A percentile compares a stretch with the other conserved stretches of the same genome.
These are phyloP conservation scores for Curvularia spicifera DNA, from an alignment of 2,329 filamentous ascomycete genomes.

Conservation along the genomic window DNA sequence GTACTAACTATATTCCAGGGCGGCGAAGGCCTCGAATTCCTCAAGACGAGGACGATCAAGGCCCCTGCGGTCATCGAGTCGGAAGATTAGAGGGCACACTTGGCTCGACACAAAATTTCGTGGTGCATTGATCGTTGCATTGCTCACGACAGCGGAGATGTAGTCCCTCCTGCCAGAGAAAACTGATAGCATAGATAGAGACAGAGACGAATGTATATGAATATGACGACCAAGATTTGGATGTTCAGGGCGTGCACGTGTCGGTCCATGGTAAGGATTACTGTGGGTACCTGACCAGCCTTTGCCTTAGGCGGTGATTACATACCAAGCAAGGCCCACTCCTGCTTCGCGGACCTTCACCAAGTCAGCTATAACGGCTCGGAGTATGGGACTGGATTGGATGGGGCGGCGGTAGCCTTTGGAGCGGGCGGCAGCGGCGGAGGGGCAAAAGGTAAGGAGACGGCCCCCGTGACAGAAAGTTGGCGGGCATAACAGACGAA, in stretches of 20 bases:
- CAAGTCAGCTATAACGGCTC: not conserved
- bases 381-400: slow-evolving; percentile 1
- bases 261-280: not conserved
- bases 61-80: slow-evolving; percentile 70
- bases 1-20: slow-evolving; percentile 51
- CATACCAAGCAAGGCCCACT: not conserved
- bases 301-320: not conserved
- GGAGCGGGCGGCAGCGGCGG: slow-evolving; percentile 33
- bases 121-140: not conserved
- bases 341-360: not conserved
- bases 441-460: slow-evolving; percentile 10
- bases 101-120: not conserved
- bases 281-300: not conserved
- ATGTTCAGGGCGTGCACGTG: not conserved
- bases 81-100: slow-evolving; percentile 51
- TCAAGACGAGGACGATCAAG: slow-evolving; percentile 65
- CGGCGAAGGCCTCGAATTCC: slow-evolving; percentile 68
- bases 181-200: slow-evolving; percentile 14
- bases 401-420: not conserved
- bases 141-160: not conserved
- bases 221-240: not conserved
- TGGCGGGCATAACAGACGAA: slow-evolving; percentile 12
- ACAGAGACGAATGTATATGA: slow-evolving; percentile 16
- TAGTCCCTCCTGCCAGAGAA: not conserved
- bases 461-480: slow-evolving; percentile 12